Evolutionary conservation across 257 asterid genomes (phyloP).

Genomic region (Penstemon eatonii): DNA sequence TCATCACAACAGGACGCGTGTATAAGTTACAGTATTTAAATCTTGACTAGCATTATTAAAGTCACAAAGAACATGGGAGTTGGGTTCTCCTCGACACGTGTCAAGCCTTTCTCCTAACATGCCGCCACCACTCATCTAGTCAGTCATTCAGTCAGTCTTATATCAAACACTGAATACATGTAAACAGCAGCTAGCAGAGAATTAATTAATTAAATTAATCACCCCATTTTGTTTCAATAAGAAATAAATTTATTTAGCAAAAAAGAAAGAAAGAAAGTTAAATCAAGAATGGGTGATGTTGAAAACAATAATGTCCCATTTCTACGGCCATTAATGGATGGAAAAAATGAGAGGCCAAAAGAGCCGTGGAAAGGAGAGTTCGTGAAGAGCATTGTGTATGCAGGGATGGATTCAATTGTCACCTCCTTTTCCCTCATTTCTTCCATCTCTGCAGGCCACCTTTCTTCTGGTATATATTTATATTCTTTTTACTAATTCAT

Average conservation of each 20-base stretch:
- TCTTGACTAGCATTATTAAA: slow-evolving; percentile 31
- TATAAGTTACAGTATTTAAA: background rate
- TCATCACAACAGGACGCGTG: slow-evolving; percentile 31
- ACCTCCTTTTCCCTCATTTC: slow-evolving; percentile 75
- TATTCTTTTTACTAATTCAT: background rate
- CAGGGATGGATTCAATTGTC: slow-evolving; percentile 67
- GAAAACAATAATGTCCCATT: slow-evolving; percentile 26
- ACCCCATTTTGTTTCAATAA: background rate
- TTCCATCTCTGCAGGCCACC: slow-evolving; percentile 79
- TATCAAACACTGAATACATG: background rate
- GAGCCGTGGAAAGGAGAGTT: slow-evolving; percentile 71
- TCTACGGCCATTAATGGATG: slow-evolving; percentile 25
- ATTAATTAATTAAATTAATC: background rate
- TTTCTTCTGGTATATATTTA: slow-evolving; percentile 54
- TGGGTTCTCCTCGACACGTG: slow-evolving; percentile 26
- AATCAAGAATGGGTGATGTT: slow-evolving; percentile 35
- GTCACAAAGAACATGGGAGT: slow-evolving; percentile 21
- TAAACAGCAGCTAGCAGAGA: background rate
- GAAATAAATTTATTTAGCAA: background rate
- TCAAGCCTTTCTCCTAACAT: slow-evolving; percentile 29
- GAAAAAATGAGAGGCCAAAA: slow-evolving; percentile 49
- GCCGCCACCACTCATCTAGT: slow-evolving; percentile 32
- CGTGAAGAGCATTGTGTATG: slow-evolving; percentile 69
- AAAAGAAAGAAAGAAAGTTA: background rate
- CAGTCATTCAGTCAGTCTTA: background rate